phyloP scores from a whole-genome alignment of 2,329 filamentous ascomycete species.

The Ophiocordyceps camponoti-floridani region DNA sequence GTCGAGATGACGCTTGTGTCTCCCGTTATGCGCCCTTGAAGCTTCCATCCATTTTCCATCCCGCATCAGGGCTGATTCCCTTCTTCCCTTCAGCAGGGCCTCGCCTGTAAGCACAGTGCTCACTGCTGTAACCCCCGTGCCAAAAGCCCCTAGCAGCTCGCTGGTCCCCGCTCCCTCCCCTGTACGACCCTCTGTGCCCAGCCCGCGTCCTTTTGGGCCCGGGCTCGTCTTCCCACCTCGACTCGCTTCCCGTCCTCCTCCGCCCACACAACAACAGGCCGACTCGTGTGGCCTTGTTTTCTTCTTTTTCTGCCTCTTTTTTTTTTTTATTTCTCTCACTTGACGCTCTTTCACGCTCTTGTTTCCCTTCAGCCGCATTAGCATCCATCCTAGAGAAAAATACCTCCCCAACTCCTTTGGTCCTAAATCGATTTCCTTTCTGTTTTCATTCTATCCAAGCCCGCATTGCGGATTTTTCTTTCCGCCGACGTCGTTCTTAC shows the following conservation, averaged over 20 bases:
- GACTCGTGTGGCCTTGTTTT: neutral
- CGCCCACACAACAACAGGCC: neutral
- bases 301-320: neutral
- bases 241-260: neutral
- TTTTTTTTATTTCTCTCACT: neutral
- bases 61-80: neutral
- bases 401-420: neutral
- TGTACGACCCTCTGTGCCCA: too few relatives aligned
- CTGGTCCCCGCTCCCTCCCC: neutral
- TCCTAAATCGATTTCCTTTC: neutral
- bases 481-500: neutral
- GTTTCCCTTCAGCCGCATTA: neutral
- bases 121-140: neutral
- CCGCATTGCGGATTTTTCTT: neutral
- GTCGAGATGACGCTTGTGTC: too few relatives aligned
- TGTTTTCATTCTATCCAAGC: neutral
- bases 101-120: neutral
- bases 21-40: neutral
- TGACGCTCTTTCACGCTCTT: neutral
- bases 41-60: neutral
- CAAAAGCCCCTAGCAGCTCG: neutral
- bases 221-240: neutral
- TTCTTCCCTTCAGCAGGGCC: neutral
- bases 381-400: neutral
- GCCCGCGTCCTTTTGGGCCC: too few relatives aligned